Conservation (phyloP, 1,284 basidiomycete genomes). For the Irpex lacteus region DNA sequence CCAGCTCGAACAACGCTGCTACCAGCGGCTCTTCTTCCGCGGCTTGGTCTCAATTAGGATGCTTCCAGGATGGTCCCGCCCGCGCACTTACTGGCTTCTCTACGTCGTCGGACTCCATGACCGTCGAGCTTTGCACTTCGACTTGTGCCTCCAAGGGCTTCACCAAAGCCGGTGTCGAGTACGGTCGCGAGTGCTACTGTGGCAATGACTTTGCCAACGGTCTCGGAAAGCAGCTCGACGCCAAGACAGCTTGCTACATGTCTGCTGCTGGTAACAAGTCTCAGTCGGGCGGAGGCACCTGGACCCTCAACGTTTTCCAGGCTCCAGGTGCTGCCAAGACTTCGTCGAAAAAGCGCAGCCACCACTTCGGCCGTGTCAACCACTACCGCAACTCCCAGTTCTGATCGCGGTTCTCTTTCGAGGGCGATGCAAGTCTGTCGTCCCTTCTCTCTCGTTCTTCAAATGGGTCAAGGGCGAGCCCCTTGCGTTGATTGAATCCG, state of each 20-base stretch:
- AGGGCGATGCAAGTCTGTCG: not conserved
- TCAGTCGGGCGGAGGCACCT: slow-evolving; percentile 21
- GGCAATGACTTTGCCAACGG: slow-evolving; percentile 21
- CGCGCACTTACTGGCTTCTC: slow-evolving; percentile 24
- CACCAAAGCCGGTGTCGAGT: slow-evolving; percentile 24
- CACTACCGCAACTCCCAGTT: slow-evolving; percentile 5
- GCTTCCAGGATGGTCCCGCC: slow-evolving; percentile 14
- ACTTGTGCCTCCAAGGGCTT: slow-evolving; percentile 21
- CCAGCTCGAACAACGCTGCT: slow-evolving; percentile 5
- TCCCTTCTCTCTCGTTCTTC: not conserved
- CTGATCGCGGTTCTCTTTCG: not conserved
- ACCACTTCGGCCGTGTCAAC: slow-evolving; percentile 19
- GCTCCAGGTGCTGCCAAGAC: not conserved
- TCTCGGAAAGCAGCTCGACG: slow-evolving; percentile 16
- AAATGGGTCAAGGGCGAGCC: not conserved
- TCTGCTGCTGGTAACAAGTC: slow-evolving; percentile 18
- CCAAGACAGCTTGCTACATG: slow-evolving; percentile 22
- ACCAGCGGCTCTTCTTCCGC: slow-evolving; percentile 12
- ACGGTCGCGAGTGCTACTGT: slow-evolving; percentile 27
- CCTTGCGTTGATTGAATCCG: not conserved
- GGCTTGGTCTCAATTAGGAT: slow-evolving; percentile 18
- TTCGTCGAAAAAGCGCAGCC: slow-evolving; percentile 11
- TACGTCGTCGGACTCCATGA: slow-evolving; percentile 21
- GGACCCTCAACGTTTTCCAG: slow-evolving; percentile 20
- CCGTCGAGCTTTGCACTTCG: slow-evolving; percentile 19